phyloP scores from a whole-genome alignment of 2,329 filamentous ascomycete species.

The Nigrospora sphaerica region DNA sequence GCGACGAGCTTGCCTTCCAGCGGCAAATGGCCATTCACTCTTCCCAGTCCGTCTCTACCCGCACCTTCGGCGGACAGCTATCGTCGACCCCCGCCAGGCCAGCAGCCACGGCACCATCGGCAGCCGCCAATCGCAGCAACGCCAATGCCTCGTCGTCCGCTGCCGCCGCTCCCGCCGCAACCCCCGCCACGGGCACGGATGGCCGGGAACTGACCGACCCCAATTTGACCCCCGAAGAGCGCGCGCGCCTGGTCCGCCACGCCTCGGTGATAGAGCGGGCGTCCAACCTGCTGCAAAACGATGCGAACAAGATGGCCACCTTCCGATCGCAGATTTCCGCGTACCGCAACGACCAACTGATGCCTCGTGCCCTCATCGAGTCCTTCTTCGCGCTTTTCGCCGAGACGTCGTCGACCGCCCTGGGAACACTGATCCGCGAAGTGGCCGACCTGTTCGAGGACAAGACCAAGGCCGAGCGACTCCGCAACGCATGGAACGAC shows the following conservation, averaged over 20 bases:
- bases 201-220: conserved; percentile 44
- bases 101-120: conserved; percentile 16
- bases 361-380: conserved; percentile 73
- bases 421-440: conserved; percentile 87
- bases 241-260: conserved; percentile 74
- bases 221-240: conserved; percentile 65
- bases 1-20: conserved; percentile 88
- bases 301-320: conserved; percentile 62
- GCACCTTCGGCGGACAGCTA: conserved; percentile 80
- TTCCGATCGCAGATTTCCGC: conserved; percentile 78
- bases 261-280: conserved; percentile 81
- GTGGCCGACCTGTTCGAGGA: conserved; percentile 91
- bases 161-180: conserved; percentile 16
- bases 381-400: conserved; percentile 78
- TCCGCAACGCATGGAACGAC: conserved; percentile 85
- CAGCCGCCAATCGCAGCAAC: conserved; percentile 27
- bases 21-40: conserved; percentile 87
- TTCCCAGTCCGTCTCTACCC: conserved; percentile 69
- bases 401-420: conserved; percentile 68
- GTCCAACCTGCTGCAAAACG: conserved; percentile 70
- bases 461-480: conserved; percentile 59
- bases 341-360: conserved; percentile 63
- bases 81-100: conserved; percentile 39
- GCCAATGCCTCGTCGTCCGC: conserved; percentile 19
- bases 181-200: conserved; percentile 31